These are phyloP conservation scores for Oldenlandia corymbosa DNA, from an alignment of 257 asterid species.

Conservation along the genomic window DNA sequence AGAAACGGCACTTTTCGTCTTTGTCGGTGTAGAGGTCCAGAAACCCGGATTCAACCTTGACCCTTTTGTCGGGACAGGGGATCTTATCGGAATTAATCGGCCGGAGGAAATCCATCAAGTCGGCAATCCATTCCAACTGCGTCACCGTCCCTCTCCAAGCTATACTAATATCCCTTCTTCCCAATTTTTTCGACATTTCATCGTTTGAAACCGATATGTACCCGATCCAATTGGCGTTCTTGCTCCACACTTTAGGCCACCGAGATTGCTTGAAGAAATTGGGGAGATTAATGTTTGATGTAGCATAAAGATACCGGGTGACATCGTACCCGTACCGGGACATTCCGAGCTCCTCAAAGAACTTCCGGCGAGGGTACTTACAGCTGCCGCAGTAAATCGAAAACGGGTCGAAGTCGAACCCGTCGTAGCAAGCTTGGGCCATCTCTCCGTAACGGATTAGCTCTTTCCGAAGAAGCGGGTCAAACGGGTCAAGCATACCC, in stretches of 20 bases:
- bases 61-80: conserved; percentile 18
- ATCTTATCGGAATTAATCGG: conserved; percentile 14
- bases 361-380: conserved; percentile 8
- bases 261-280: conserved; percentile 21
- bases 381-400: conserved; percentile 24
- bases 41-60: conserved; percentile 30
- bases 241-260: conserved; percentile 30
- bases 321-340: conserved; percentile 17
- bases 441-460: conserved; percentile 30
- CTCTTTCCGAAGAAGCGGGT: conserved; percentile 21
- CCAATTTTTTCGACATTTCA: conserved; percentile 14
- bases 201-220: conserved; percentile 29
- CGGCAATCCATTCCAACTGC: conserved; percentile 23
- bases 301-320: conserved; percentile 22
- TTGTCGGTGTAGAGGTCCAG: conserved; percentile 27
- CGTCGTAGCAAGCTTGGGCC: conserved; percentile 33
- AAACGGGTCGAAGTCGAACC: conserved; percentile 23
- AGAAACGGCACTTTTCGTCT: conserved; percentile 21
- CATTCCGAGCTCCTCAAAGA: conserved; percentile 20
- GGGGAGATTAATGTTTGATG: conserved; percentile 24
- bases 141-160: conserved; percentile 29
- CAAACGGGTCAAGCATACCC: conserved; percentile 25
- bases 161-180: conserved; percentile 20
- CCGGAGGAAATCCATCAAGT: conserved; percentile 20
- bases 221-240: conserved; percentile 34